phyloP scores from a whole-genome alignment of 345 rosid genomes.

The Geranium rotundifolium region DNA sequence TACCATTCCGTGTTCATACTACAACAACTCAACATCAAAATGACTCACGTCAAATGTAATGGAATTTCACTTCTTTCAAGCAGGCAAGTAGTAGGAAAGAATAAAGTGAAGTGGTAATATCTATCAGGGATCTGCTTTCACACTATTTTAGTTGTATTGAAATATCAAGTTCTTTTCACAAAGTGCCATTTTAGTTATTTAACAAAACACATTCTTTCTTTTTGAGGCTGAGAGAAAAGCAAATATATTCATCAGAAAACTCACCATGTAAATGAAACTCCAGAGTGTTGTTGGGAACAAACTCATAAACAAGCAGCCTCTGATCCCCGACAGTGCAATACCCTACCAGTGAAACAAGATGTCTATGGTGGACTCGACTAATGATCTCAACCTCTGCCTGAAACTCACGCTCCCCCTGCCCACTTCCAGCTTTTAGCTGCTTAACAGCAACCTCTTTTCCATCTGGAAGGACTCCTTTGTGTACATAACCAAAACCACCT shows the following conservation, averaged over 20 bases:
- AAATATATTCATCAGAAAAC: conserved; percentile 10
- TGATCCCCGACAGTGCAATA: conserved; percentile 45
- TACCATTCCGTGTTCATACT: too few relatives aligned
- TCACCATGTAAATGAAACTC: conserved; percentile 66
- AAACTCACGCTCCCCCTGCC: conserved; percentile 63
- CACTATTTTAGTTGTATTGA: too few relatives aligned
- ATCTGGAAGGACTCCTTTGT: conserved; percentile 46
- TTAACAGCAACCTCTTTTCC: conserved; percentile 58
- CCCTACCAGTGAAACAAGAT: conserved; percentile 62
- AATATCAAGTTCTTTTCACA: too few relatives aligned
- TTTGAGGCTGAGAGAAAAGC: background rate
- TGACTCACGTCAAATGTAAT: too few relatives aligned
- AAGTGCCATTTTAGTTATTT: background rate
- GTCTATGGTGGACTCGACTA: conserved; percentile 55
- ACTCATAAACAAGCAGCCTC: conserved; percentile 70
- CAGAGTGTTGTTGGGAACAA: conserved; percentile 51
- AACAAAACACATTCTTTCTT: background rate
- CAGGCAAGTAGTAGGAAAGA: too few relatives aligned
- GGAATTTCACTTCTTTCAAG: too few relatives aligned
- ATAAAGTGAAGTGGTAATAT: too few relatives aligned
- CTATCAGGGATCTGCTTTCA: too few relatives aligned
- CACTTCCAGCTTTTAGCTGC: conserved; percentile 59
- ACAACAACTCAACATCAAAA: too few relatives aligned
- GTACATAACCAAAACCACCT: conserved; percentile 77
- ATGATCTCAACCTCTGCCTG: conserved; percentile 54